A percentile compares a stretch with the other conserved stretches of the same genome.
Evolutionary conservation across 2,329 filamentous ascomycete genomes (phyloP).

Genomic region (Hypocrella siamensis): DNA sequence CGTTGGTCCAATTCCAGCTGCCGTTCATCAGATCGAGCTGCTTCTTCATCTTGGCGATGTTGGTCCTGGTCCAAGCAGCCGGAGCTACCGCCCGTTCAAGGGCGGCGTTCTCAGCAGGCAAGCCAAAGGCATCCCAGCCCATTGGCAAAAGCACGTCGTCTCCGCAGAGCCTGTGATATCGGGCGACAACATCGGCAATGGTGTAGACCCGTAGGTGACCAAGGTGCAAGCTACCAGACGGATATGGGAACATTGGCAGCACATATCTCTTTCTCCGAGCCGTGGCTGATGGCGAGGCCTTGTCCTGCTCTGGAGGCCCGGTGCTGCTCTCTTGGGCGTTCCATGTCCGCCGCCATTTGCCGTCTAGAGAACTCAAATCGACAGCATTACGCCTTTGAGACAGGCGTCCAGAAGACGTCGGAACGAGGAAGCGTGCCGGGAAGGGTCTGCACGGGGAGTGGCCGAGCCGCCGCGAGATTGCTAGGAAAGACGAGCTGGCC

Average conservation of each 20-base stretch:
- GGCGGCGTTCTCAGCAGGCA: slow-evolving; percentile 84
- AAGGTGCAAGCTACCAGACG: slow-evolving; percentile 72
- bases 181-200: slow-evolving; percentile 71
- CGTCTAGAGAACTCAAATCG: slow-evolving; percentile 27
- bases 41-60: slow-evolving; percentile 73
- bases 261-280: slow-evolving; percentile 38
- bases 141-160: slow-evolving; percentile 71
- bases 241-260: slow-evolving; percentile 87
- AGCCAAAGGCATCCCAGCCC: slow-evolving; percentile 86
- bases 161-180: slow-evolving; percentile 61
- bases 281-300: neutral
- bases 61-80: slow-evolving; percentile 61
- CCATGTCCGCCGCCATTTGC: slow-evolving; percentile 38
- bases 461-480: too few species aligned
- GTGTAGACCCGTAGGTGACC: slow-evolving; percentile 82
- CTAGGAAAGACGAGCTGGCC: too few species aligned
- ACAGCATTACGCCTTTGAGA: slow-evolving; percentile 23
- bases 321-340: slow-evolving; percentile 7
- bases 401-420: too few species aligned
- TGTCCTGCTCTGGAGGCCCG: slow-evolving; percentile 14
- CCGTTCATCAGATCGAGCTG: slow-evolving; percentile 69
- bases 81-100: slow-evolving; percentile 70
- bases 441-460: too few species aligned
- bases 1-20: slow-evolving; percentile 68
- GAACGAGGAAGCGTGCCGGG: too few species aligned